Percentiles rank a stretch among this genome's conserved stretches.
phyloP scores from a whole-genome alignment of 192 early-diverging fungal species.

The Lunasporangiospora selenospora region DNA sequence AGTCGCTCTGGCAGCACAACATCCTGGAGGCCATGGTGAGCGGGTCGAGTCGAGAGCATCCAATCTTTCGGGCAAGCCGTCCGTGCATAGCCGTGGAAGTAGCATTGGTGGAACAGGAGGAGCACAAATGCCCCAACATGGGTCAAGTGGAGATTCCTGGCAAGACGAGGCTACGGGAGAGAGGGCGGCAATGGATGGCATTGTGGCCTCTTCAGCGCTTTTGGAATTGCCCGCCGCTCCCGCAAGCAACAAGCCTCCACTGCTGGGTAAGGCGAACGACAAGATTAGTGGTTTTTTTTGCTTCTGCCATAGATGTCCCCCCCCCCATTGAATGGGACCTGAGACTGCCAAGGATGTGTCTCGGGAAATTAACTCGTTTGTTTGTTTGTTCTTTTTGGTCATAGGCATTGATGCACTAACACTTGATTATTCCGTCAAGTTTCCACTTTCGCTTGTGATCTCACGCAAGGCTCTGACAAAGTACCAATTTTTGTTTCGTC shows the following conservation, averaged over 20 bases:
- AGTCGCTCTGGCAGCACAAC: constrained; percentile 8
- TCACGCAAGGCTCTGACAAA: constrained; percentile 83
- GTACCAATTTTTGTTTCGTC: constrained; percentile 91
- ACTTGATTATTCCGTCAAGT: constrained; percentile 82
- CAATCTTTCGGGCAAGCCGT: not conserved
- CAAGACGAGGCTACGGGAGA: constrained; percentile 15
- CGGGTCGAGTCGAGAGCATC: constrained; percentile 17
- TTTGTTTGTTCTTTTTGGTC: no score
- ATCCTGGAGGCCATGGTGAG: constrained; percentile 21
- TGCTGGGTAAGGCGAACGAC: no score
- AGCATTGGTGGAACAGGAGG: not conserved
- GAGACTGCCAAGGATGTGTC: no score
- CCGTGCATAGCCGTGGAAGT: no score
- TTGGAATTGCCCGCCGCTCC: no score
- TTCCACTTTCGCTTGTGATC: constrained; percentile 91
- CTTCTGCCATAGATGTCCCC: no score
- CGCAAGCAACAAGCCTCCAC: no score
- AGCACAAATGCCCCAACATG: constrained; percentile 2
- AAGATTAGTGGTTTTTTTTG: no score
- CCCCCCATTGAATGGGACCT: no score
- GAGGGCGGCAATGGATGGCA: constrained; percentile 18
- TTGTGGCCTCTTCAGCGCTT: constrained; percentile 5
- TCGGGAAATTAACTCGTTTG: no score
- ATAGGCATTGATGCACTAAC: constrained; percentile 83
- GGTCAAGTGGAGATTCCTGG: constrained; percentile 23